Conservation (phyloP, 306 rosid species). For the Rosa chinensis region DNA sequence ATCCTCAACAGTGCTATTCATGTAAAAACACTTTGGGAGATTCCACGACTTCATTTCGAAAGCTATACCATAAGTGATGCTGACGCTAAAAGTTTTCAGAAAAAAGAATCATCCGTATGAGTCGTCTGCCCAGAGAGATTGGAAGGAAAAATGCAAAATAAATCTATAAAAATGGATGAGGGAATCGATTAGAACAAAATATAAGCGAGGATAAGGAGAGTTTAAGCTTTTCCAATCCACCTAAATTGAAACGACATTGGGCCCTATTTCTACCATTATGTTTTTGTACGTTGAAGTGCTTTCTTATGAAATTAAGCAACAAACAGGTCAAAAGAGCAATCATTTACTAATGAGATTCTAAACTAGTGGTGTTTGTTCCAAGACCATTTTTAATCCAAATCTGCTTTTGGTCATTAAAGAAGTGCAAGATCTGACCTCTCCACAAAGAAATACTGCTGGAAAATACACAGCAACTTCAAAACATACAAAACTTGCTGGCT, state of each 20-base stretch:
- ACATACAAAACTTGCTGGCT: neutral
- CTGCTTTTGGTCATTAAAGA: slow-evolving; percentile 16
- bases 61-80: neutral
- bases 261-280: slow-evolving; percentile 8
- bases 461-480: neutral
- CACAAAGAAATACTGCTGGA: slow-evolving; percentile 8
- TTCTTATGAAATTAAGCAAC: slow-evolving; percentile 23
- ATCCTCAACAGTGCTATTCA: neutral
- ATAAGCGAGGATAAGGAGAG: slow-evolving; percentile 14
- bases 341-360: slow-evolving; percentile 33
- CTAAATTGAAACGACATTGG: neutral
- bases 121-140: neutral
- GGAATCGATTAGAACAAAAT: neutral
- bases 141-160: neutral
- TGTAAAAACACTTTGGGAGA: neutral
- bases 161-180: slow-evolving; percentile 5
- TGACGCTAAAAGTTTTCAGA: neutral
- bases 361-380: slow-evolving; percentile 25
- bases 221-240: slow-evolving; percentile 20
- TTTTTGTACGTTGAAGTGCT: slow-evolving; percentile 31
- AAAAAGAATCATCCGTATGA: slow-evolving; percentile 2
- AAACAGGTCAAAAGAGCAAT: slow-evolving; percentile 33
- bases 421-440: slow-evolving; percentile 20
- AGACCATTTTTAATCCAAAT: slow-evolving; percentile 17
- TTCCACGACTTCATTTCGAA: neutral